Evolutionary conservation across 2,329 filamentous ascomycete species (phyloP), one percentile per base, ranked within the genome.

Genomic region (Venturiaceae sp.): DNA sequence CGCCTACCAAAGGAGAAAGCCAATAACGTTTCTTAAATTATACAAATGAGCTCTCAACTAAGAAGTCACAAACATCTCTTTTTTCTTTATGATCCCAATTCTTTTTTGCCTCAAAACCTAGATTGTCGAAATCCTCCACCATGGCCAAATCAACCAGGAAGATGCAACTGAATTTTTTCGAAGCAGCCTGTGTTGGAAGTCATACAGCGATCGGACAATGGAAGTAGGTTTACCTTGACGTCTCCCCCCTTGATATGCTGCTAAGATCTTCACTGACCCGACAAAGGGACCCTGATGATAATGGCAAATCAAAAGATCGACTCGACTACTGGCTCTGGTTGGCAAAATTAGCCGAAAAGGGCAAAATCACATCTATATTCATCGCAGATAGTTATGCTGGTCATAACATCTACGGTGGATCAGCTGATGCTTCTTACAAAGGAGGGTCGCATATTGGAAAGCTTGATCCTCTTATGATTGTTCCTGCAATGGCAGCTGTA

Each of bases 401-500:
- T 13, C 37, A 41, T 37, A 39, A 59, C n/a, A 41, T 56, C 21
- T 59, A 59, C 19, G 53, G 39, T 16, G 58, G 58, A 6, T 44
- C 33, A n/a, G 33, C 58, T 6, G 58, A 59, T 7, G 36, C 58
- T 36, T 50, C 44, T 11, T 23, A 50, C 44, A 50, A 50, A 50
- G 44, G 44, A 11, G 44, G 44, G 44, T 50, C n/a, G 21, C 44
- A 50, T 19, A 50, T 50, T 7, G 44, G 44, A 5, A 50, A 50
- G 28, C n/a, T 39, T 26, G 57, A 61, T 44, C 59, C 57, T 6
- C 36, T 56, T 23, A 30, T 55, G 36, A 14, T 59, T 13, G 53
- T 59, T n/a, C 57, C 59, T 6, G 59, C 59, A 8, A 74, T 78
- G 72, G 75, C 76, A 7, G 70, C 75, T 4, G 68, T 66, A 9